phyloP scores from a whole-genome alignment of 2,329 filamentous ascomycete genomes.

The Microcyclospora tardicrescens region DNA sequence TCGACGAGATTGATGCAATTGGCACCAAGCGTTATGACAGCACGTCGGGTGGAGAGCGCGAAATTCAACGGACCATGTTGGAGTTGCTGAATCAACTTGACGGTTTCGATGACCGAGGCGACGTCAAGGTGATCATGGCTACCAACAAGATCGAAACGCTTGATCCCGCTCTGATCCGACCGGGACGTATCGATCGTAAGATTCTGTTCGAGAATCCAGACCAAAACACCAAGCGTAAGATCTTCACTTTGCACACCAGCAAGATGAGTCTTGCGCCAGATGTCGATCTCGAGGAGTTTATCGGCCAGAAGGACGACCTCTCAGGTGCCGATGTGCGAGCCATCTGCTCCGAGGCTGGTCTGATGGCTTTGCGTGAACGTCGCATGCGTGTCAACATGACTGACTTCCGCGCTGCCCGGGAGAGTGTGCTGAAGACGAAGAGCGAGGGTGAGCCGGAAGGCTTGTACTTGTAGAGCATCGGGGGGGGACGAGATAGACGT shows the following conservation, averaged over 20 bases:
- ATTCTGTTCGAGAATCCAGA: conserved; percentile 68
- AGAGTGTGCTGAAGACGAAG: conserved; percentile 96
- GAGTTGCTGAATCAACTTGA: conserved; percentile 97
- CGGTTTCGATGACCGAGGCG: conserved; percentile 94
- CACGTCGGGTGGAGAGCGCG: conserved; percentile 88
- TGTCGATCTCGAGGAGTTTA: conserved; percentile 97
- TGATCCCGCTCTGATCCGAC: conserved; percentile 89
- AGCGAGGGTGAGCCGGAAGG: conserved; percentile 96
- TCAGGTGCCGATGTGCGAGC: conserved; percentile 97
- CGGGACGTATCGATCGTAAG: conserved; percentile 96
- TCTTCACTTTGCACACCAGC: conserved; percentile 92
- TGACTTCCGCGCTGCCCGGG: conserved; percentile 83
- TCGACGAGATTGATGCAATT: conserved; percentile 97
- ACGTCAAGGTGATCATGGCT: conserved; percentile 99
- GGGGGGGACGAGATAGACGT: too few relatives aligned
- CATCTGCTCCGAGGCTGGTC: conserved; percentile 91
- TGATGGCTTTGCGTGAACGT: conserved; percentile 85
- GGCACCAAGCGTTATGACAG: conserved; percentile 98
- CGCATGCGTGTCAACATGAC: conserved; percentile 99
- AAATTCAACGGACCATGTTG: conserved; percentile 97
- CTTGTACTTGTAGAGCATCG: conserved; percentile 69
- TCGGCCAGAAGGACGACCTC: conserved; percentile 94
- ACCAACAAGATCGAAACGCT: conserved; percentile 99
- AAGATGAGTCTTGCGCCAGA: conserved; percentile 97
- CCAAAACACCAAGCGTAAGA: conserved; percentile 92